These are phyloP conservation scores for Batkoa obscura DNA, from an alignment of 371 early-diverging fungal genomes.

Conservation along the genomic window DNA sequence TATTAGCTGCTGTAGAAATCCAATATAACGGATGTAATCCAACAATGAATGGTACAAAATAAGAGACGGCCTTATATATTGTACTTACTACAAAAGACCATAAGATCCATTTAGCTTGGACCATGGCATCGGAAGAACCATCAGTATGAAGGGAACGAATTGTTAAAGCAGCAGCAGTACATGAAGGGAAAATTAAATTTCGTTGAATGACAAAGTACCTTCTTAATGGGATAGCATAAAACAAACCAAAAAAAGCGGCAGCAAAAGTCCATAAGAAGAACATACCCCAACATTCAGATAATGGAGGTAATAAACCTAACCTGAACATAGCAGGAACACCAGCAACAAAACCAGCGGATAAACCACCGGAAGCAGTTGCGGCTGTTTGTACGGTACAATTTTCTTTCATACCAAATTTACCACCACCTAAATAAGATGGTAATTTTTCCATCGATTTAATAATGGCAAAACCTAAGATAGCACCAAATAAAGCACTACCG, in stretches of 20 bases:
- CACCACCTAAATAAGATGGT: constrained; percentile 13
- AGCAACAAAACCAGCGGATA: constrained; percentile 43
- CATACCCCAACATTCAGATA: constrained; percentile 19
- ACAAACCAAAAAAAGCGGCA: constrained; percentile 52
- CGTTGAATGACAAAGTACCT: constrained; percentile 47
- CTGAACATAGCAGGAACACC: constrained; percentile 57
- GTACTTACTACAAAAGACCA: constrained; percentile 3
- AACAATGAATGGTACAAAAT: constrained; percentile 27
- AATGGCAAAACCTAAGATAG: constrained; percentile 45
- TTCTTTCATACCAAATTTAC: constrained; percentile 47
- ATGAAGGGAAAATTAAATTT: constrained; percentile 51
- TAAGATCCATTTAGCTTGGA: constrained; percentile 9
- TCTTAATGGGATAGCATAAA: constrained; percentile 57
- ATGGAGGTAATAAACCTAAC: constrained; percentile 28
- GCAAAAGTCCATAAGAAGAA: constrained; percentile 33
- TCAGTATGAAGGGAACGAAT: constrained; percentile 40
- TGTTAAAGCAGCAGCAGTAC: constrained; percentile 44
- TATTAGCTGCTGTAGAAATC: constrained; percentile 26
- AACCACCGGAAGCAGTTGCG: constrained; percentile 51
- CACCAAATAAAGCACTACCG: constrained; percentile 40
- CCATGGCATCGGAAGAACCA: constrained; percentile 15
- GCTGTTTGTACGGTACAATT: constrained; percentile 52
- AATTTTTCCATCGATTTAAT: constrained; percentile 34
- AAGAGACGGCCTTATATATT: constrained; percentile 15
- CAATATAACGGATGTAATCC: constrained; percentile 38